Base-by-base conservation (phyloP, 495 filamentous ascomycete genomes). In the Evansstolkia leycettana region DNA sequence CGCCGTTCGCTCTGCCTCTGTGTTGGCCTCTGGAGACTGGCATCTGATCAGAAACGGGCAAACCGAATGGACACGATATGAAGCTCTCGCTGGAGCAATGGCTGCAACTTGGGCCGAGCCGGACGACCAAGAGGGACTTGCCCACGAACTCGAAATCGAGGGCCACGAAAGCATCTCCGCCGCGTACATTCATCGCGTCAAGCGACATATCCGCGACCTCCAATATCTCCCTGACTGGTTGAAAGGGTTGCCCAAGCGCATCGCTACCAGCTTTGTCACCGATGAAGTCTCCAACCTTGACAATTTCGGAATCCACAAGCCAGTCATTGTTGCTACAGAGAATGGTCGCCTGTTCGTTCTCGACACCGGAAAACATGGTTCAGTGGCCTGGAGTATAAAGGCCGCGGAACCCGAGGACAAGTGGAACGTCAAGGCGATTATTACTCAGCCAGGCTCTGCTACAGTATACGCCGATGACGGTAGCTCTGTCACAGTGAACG, bases 141-240 rank as follows among this genome's bases (percentile, higher is more conserved):
- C 73, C 1, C 76, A 81, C 47, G 75, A 88, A 25, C 66, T 99
- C 17, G 76, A 93, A 39, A 74, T 78, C 6, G 90, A 99, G 56
- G 82, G 80, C 7, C 83, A 95, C 48, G 78, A 76, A 52, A 89
- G 80, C 47, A 59, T 84, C 8, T 46, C 78, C 12, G 65, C 70
- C 28, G 90, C 92, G 11, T 99, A 94, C 48, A 63, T 88, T 25
- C 88, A 95, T 57, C 77, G 90, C 2, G 67, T 94, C 9, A 80
- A 75, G 42, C 78, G 90, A 28, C 90, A 99, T 50, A 37, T 81
- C 7, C 63, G 71, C 25, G 89, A 95, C 43, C 70, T 96, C 25
- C 62, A 82, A 46, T 61, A 84, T 46, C 65, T 95, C n/a, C 87
- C 84, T 3, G 69, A 65, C 0, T 92, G 78, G 64, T 54, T 90